These are phyloP conservation scores for Berberis vulgaris DNA, from an alignment of 164 flowering plant genomes.

Conservation along the genomic window DNA sequence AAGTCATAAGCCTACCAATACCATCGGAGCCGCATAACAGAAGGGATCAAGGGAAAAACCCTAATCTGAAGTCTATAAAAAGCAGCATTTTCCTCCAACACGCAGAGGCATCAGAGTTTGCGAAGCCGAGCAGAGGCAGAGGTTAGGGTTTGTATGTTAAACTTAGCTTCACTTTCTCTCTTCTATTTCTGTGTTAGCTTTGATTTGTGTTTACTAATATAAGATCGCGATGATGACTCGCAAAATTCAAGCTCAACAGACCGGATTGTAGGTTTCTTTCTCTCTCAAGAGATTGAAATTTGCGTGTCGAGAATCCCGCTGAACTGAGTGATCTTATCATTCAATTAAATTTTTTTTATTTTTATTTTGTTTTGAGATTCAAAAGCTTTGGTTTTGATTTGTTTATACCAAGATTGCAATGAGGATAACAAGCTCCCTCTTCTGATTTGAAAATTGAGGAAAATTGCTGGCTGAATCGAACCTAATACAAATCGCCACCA, in stretches of 20 bases:
- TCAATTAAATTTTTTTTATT: background rate
- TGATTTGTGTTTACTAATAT: no score
- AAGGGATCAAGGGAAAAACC: no score
- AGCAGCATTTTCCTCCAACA: no score
- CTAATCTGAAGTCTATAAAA: no score
- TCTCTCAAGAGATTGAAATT: conserved; percentile 3
- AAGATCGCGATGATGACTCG: conserved; percentile 18
- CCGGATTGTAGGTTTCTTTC: conserved; percentile 30
- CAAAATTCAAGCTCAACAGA: conserved; percentile 39
- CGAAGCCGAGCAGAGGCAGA: no score
- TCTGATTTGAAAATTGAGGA: conserved; percentile 20
- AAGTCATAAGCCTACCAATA: no score
- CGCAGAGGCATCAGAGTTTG: no score
- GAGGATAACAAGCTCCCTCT: conserved; percentile 29
- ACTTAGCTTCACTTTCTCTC: no score
- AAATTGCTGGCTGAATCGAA: conserved; percentile 25
- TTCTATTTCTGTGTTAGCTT: no score
- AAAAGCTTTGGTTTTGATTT: no score
- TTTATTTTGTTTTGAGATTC: background rate
- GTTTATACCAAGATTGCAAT: conserved; percentile 9
- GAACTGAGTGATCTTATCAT: conserved; percentile 15
- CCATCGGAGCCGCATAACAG: no score
- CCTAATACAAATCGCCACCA: conserved; percentile 19
- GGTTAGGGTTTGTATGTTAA: no score
- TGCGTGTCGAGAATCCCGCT: conserved; percentile 25